These are phyloP conservation scores for Mycena chlorophos DNA, from an alignment of 768 basidiomycete genomes.

Conservation along the genomic window DNA sequence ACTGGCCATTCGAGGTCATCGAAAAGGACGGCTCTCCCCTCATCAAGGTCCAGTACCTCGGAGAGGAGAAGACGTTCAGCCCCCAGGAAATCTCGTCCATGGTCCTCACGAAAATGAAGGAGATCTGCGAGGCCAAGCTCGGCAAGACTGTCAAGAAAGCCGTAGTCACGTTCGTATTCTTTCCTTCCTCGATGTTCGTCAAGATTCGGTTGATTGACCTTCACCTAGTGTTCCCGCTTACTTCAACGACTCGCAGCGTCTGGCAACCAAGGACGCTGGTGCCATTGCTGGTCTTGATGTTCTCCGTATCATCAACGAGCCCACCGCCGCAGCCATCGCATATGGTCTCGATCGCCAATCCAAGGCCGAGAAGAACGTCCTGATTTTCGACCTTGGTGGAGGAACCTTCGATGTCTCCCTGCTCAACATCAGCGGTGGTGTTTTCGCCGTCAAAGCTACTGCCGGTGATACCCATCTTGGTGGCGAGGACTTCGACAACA, in stretches of 20 bases:
- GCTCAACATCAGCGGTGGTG: constrained; percentile 95
- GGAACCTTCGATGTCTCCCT: constrained; percentile 99
- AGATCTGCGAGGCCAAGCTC: constrained; percentile 98
- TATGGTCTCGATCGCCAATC: constrained; percentile 97
- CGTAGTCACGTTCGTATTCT: constrained; percentile 82
- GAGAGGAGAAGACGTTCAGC: constrained; percentile 93
- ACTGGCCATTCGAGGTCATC: constrained; percentile 97
- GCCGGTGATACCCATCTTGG: constrained; percentile 99
- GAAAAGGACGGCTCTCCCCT: constrained; percentile 97
- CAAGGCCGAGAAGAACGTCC: constrained; percentile 94
- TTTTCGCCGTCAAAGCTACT: constrained; percentile 99
- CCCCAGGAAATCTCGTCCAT: constrained; percentile 99
- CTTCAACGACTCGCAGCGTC: constrained; percentile 99
- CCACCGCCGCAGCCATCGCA: constrained; percentile 98
- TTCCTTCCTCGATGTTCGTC: constrained; percentile 10
- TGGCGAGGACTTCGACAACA: constrained; percentile 99
- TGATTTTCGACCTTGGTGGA: constrained; percentile 99
- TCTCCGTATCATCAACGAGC: constrained; percentile 99
- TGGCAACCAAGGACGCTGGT: constrained; percentile 99
- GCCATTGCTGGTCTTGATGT: constrained; percentile 97
- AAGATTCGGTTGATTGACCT: constrained; percentile 1
- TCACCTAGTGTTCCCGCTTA: constrained; percentile 85
- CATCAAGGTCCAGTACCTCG: constrained; percentile 94
- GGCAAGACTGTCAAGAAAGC: constrained; percentile 99
- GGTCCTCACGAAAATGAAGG: constrained; percentile 99